A percentile compares a stretch with the other conserved stretches of the same genome.
Conservation (phyloP, 1,284 basidiomycete species). For the Microbotryum violaceum region DNA sequence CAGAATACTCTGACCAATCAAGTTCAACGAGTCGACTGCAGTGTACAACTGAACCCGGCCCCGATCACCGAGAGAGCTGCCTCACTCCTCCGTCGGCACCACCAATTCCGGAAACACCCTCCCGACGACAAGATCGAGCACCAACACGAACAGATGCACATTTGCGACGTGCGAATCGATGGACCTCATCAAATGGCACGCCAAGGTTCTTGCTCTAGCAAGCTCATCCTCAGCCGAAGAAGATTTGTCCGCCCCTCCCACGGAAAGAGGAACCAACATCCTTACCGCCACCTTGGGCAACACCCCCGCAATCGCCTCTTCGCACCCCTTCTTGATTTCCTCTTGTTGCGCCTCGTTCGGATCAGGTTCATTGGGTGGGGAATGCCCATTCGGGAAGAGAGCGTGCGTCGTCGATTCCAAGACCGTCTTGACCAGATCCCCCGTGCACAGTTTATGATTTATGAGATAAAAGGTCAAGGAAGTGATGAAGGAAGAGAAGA, state of each 20-base stretch:
- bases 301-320: conserved; percentile 7
- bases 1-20: too few species aligned
- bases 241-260: background rate
- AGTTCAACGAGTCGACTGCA: too few species aligned
- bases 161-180: conserved; percentile 57
- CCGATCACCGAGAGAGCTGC: too few species aligned
- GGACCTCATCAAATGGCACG: conserved; percentile 52
- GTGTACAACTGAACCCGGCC: too few species aligned
- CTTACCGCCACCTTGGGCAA: conserved; percentile 1
- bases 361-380: conserved; percentile 56
- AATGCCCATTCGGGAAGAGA: conserved; percentile 73
- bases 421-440: conserved; percentile 47
- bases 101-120: conserved; percentile 61
- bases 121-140: conserved; percentile 57
- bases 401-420: conserved; percentile 53
- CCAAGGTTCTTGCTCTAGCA: conserved; percentile 30
- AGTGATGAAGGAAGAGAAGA: conserved; percentile 9
- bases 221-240: too few species aligned
- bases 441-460: conserved; percentile 51
- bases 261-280: background rate
- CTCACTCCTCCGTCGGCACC: conserved; percentile 13
- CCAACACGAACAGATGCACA: conserved; percentile 55
- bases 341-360: conserved; percentile 62
- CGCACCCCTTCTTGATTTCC: conserved; percentile 4
- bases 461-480: conserved; percentile 56